Conservation (phyloP, 2,329 filamentous ascomycete genomes). For the Zasmidium citrigriseum region DNA sequence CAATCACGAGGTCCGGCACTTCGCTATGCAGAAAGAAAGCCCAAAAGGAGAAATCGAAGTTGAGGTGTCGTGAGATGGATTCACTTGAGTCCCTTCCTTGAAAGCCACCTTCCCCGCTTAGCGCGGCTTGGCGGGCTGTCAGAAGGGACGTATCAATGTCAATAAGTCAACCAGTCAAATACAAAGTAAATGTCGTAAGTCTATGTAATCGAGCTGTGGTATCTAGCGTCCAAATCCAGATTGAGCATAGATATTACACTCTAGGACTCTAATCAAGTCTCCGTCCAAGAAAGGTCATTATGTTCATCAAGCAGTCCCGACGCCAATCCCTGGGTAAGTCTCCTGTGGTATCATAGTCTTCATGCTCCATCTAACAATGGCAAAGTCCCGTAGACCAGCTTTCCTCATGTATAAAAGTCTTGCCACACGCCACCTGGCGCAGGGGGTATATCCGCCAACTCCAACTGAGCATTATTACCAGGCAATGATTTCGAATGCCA, state of each 20-base stretch:
- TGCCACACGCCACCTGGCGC: constrained; percentile 2
- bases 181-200: not conserved
- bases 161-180: not conserved
- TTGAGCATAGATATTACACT: too few relatives aligned
- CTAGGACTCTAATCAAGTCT: too few relatives aligned
- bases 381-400: not conserved
- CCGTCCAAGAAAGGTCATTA: too few relatives aligned
- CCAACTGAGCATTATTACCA: not conserved
- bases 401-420: constrained; percentile 2
- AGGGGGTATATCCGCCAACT: not conserved
- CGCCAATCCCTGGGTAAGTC: too few relatives aligned
- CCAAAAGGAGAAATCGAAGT: not conserved
- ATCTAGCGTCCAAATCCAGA: not conserved
- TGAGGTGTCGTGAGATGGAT: not conserved
- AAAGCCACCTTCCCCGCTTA: not conserved
- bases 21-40: not conserved
- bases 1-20: not conserved
- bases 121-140: not conserved
- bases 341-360: not conserved
- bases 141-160: not conserved
- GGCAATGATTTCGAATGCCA: not conserved
- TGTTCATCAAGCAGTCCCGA: too few relatives aligned
- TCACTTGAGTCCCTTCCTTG: not conserved
- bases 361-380: too few relatives aligned
- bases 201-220: not conserved